Conservation (phyloP, 139 green algal genomes). For the Yamagishiella unicocca region DNA sequence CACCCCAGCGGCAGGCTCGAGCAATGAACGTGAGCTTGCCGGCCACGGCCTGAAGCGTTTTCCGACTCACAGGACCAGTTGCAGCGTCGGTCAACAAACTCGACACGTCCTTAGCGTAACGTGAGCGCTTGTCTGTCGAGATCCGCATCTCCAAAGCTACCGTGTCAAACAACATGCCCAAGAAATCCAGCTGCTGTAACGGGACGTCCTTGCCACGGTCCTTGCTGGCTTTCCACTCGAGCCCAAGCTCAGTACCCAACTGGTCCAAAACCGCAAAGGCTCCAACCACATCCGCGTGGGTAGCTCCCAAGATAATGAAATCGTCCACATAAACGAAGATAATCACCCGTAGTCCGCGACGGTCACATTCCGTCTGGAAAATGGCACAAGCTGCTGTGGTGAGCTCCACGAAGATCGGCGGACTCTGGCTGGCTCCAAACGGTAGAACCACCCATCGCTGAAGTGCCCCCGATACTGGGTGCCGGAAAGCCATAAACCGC, state of each 20-base stretch:
- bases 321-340: slow-evolving; percentile 1
- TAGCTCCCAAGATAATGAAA: not conserved
- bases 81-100: not conserved
- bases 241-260: not conserved
- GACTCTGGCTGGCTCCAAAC: slow-evolving; percentile 5
- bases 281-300: not conserved
- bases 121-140: not conserved
- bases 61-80: not conserved
- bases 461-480: not conserved
- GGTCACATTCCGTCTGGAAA: slow-evolving; percentile 7
- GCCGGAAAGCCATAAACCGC: slow-evolving; percentile 32
- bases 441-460: not conserved
- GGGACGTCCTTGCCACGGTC: not conserved
- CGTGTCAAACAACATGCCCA: not conserved
- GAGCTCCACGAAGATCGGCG: slow-evolving; percentile 9
- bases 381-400: not conserved
- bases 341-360: not conserved
- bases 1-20: slow-evolving; percentile 34
- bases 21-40: not conserved
- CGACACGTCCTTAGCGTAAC: not conserved
- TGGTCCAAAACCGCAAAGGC: not conserved
- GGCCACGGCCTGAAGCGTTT: not conserved
- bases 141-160: not conserved
- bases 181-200: not conserved
- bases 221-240: not conserved